Evolutionary conservation across 257 asterid genomes (phyloP).

Genomic region (Linaria vulgaris): DNA sequence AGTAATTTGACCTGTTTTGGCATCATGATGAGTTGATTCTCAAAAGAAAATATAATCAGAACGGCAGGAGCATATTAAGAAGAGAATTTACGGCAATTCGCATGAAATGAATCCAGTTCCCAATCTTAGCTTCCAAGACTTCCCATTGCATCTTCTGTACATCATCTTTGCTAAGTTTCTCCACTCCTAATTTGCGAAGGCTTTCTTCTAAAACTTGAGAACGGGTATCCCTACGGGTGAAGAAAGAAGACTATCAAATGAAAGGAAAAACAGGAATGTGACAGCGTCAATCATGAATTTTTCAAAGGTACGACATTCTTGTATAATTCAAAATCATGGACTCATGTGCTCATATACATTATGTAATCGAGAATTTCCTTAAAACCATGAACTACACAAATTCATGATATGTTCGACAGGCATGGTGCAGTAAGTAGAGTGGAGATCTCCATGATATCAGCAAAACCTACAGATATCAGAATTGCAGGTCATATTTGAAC

Average conservation of each 20-base stretch:
- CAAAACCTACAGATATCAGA: too few relatives aligned
- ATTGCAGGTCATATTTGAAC: too few relatives aligned
- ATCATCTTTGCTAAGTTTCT: conserved; percentile 97
- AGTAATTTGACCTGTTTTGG: conserved; percentile 81
- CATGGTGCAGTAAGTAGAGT: too few relatives aligned
- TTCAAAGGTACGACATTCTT: conserved; percentile 1
- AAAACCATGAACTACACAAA: too few relatives aligned
- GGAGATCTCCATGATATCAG: too few relatives aligned
- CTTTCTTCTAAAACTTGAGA: conserved; percentile 92
- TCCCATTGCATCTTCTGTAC: conserved; percentile 99
- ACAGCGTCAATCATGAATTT: background rate
- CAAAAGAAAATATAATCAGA: conserved; percentile 14
- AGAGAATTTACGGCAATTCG: conserved; percentile 82
- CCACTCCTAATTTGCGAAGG: conserved; percentile 95
- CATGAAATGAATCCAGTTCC: conserved; percentile 99
- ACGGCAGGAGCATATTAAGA: conserved; percentile 10
- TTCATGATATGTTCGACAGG: too few relatives aligned
- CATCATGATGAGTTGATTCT: conserved; percentile 7
- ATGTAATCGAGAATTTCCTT: too few relatives aligned
- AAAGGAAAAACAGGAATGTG: conserved; percentile 18
- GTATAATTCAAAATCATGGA: background rate
- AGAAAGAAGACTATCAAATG: conserved; percentile 17
- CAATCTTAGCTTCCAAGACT: conserved; percentile 95
- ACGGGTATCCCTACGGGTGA: conserved; percentile 68
- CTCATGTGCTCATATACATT: too few relatives aligned